Conservation (phyloP, 768 basidiomycete genomes). For the Trametes gibbosa region DNA sequence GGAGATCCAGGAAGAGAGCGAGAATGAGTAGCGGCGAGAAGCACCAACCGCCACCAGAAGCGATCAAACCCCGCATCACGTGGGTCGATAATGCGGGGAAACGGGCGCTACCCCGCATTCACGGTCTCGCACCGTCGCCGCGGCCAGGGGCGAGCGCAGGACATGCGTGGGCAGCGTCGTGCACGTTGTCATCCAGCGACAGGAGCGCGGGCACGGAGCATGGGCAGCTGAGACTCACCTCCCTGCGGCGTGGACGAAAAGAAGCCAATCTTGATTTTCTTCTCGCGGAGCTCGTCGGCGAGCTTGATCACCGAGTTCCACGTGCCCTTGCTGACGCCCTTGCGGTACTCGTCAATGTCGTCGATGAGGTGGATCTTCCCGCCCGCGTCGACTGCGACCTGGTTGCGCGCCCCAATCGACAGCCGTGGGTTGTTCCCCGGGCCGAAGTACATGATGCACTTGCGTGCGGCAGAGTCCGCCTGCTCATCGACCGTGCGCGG, state of each 20-base stretch:
- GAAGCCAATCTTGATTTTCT: constrained; percentile 88
- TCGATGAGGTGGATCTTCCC: constrained; percentile 86
- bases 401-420: constrained; percentile 78
- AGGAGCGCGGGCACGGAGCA: not conserved
- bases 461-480: constrained; percentile 83
- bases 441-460: constrained; percentile 80
- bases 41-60: not conserved
- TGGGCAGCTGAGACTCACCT: constrained; percentile 43
- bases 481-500: constrained; percentile 79
- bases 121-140: not conserved
- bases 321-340: constrained; percentile 67
- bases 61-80: constrained; percentile 28
- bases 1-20: constrained; percentile 18
- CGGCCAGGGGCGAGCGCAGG: not conserved
- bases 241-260: constrained; percentile 96
- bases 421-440: constrained; percentile 83
- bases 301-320: constrained; percentile 84
- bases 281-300: constrained; percentile 80
- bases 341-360: constrained; percentile 73
- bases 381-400: constrained; percentile 83
- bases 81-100: constrained; percentile 7
- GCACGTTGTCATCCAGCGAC: not conserved
- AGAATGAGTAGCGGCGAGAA: constrained; percentile 3
- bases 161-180: not conserved
- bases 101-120: constrained; percentile 11